phyloP scores from a whole-genome alignment of 176 grass and related monocot genomes.

The Raddia distichophylla region DNA sequence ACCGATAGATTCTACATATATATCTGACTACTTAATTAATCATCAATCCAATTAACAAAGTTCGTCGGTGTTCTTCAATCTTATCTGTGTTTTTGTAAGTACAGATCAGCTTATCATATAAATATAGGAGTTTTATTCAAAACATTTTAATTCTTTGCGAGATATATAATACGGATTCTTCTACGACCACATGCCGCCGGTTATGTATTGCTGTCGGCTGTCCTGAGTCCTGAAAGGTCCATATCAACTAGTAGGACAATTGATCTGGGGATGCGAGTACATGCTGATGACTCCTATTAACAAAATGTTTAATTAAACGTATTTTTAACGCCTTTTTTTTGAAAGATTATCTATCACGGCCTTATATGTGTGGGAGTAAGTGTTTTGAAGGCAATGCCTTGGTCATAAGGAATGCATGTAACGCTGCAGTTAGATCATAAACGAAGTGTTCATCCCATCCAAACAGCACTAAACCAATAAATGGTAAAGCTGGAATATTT shows the following conservation, averaged over 20 bases:
- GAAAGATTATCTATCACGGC: neutral
- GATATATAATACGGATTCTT: neutral
- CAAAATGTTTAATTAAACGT: neutral
- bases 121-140: neutral
- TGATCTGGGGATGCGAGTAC: neutral
- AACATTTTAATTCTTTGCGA: neutral
- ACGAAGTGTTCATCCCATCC: neutral
- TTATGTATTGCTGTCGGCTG: neutral
- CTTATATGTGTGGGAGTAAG: neutral
- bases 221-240: neutral
- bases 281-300: slow-evolving; percentile 1
- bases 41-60: neutral
- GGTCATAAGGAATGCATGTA: neutral
- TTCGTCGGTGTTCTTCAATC: neutral
- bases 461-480: neutral
- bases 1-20: neutral
- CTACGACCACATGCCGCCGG: neutral
- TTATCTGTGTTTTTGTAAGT: neutral
- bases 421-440: neutral
- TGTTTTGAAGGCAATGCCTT: neutral
- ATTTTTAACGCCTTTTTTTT: too few relatives aligned
- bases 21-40: neutral
- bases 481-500: too few relatives aligned
- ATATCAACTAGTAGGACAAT: neutral
- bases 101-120: neutral